Conservation (phyloP, 306 rosid genomes). For the Aeschynomene evenia region DNA sequence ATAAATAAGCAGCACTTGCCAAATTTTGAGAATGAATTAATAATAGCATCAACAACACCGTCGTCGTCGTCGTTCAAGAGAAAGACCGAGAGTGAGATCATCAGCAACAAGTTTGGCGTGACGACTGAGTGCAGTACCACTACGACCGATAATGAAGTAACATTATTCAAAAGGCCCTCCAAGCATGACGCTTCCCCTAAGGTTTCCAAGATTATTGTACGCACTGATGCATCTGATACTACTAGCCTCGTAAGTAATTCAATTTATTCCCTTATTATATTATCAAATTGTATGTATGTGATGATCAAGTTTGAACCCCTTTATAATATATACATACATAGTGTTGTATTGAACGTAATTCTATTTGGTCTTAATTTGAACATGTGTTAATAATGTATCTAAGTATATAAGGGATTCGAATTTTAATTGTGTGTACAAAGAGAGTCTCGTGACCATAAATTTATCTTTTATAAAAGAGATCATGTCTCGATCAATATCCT, state of each 20-base stretch:
- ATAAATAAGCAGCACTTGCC: constrained; percentile 32
- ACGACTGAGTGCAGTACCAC: constrained; percentile 44
- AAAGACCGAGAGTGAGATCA: constrained; percentile 39
- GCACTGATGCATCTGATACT: constrained; percentile 55
- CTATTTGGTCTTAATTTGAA: neutral
- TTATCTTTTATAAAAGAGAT: no score
- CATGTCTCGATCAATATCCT: no score
- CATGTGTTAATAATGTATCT: no score
- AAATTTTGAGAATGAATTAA: constrained; percentile 30
- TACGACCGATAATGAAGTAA: constrained; percentile 40
- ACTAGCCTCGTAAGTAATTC: constrained; percentile 67
- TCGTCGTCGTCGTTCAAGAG: constrained; percentile 63
- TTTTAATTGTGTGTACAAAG: no score
- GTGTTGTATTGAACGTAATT: neutral
- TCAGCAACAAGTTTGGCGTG: constrained; percentile 3
- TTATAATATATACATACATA: neutral
- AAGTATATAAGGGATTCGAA: no score
- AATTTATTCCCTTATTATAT: no score
- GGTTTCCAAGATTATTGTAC: constrained; percentile 56
- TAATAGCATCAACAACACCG: no score
- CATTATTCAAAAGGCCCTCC: constrained; percentile 46
- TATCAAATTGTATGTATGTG: no score
- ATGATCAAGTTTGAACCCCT: no score
- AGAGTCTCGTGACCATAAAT: no score
- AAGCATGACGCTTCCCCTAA: constrained; percentile 38